phyloP scores from a whole-genome alignment of 371 early-diverging fungal species.

The Ordospora colligata region DNA sequence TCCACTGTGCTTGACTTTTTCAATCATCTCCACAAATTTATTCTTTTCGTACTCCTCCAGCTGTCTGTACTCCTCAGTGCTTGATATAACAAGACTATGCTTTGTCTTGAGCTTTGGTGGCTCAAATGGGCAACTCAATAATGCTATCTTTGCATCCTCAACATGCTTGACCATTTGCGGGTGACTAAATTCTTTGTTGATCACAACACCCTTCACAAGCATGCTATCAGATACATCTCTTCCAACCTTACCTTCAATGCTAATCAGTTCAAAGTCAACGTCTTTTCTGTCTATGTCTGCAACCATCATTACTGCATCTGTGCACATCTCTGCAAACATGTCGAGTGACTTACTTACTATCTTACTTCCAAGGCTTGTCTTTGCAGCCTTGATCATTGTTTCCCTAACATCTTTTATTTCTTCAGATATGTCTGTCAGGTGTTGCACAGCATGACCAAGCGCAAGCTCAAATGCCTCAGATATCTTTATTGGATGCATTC shows the following conservation, averaged over 20 bases:
- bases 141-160: slow-evolving; percentile 85
- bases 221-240: slow-evolving; percentile 80
- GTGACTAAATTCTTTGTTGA: slow-evolving; percentile 98
- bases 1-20: slow-evolving; percentile 82
- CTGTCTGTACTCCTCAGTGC: slow-evolving; percentile 88
- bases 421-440: slow-evolving; percentile 80
- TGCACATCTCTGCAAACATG: slow-evolving; percentile 65
- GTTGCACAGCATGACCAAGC: slow-evolving; percentile 76
- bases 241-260: slow-evolving; percentile 92
- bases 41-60: slow-evolving; percentile 84
- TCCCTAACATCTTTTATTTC: slow-evolving; percentile 56
- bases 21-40: slow-evolving; percentile 90
- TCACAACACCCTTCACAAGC: slow-evolving; percentile 87
- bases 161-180: slow-evolving; percentile 96
- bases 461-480: slow-evolving; percentile 94
- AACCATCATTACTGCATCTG: slow-evolving; percentile 87
- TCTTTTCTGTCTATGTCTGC: slow-evolving; percentile 94
- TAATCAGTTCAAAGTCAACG: slow-evolving; percentile 97
- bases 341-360: slow-evolving; percentile 86
- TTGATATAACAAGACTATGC: slow-evolving; percentile 91
- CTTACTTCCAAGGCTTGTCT: slow-evolving; percentile 89
- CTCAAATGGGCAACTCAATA: slow-evolving; percentile 98
- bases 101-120: slow-evolving; percentile 99
- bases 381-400: slow-evolving; percentile 78
- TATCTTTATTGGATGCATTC: slow-evolving; percentile 96